Evolutionary conservation across 2,329 filamentous ascomycete species (phyloP).

Genomic region (Diaporthe nobilis): DNA sequence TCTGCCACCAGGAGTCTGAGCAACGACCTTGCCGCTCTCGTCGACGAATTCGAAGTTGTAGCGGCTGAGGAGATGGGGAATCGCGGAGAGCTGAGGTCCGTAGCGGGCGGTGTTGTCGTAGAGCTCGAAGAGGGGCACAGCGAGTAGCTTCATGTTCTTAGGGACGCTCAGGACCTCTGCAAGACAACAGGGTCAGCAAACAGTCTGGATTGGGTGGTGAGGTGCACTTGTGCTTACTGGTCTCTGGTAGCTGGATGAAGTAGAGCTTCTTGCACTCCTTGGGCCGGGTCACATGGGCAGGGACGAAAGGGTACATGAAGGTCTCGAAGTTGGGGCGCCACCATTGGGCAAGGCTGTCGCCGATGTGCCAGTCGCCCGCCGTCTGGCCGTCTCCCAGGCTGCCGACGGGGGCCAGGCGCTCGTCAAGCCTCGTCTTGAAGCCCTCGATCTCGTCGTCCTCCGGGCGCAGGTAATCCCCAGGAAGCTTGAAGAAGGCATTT

Average conservation of each 20-base stretch:
- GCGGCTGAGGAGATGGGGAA: slow-evolving; percentile 92
- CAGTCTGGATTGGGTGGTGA: background rate
- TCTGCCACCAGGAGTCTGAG: slow-evolving; percentile 82
- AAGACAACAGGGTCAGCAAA: background rate
- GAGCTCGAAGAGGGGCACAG: slow-evolving; percentile 95
- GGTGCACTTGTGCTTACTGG: slow-evolving; percentile 72
- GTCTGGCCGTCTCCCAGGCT: slow-evolving; percentile 88
- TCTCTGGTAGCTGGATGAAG: slow-evolving; percentile 93
- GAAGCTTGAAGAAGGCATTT: slow-evolving; percentile 99
- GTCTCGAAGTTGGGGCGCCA: slow-evolving; percentile 99
- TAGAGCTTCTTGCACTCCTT: slow-evolving; percentile 99
- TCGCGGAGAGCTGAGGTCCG: slow-evolving; percentile 94
- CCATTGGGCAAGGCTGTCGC: slow-evolving; percentile 97
- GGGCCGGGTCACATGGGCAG: slow-evolving; percentile 93
- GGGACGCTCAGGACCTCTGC: slow-evolving; percentile 94
- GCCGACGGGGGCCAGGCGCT: slow-evolving; percentile 92
- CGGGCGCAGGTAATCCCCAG: slow-evolving; percentile 91
- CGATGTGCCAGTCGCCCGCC: slow-evolving; percentile 89
- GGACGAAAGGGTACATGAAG: slow-evolving; percentile 99
- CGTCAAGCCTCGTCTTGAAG: slow-evolving; percentile 95
- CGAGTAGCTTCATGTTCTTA: slow-evolving; percentile 99
- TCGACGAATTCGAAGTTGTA: slow-evolving; percentile 99
- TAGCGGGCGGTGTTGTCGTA: slow-evolving; percentile 98
- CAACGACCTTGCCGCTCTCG: slow-evolving; percentile 89
- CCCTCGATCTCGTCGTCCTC: slow-evolving; percentile 93